These are phyloP conservation scores for Jaltomata sinuosa DNA, from an alignment of 257 asterid species.

Conservation along the genomic window DNA sequence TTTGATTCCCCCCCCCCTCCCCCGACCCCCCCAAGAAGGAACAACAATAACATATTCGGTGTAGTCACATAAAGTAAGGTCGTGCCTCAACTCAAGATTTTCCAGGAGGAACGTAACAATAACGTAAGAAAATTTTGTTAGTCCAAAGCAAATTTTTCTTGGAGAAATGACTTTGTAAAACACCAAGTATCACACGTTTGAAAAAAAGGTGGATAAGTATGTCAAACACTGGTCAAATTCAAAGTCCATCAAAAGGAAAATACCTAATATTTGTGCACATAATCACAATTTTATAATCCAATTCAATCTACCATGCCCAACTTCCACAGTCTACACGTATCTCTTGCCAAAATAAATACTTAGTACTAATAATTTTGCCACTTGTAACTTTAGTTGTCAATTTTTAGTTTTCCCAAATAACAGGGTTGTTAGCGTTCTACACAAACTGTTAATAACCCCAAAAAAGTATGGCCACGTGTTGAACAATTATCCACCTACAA, in stretches of 20 bases:
- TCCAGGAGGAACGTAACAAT: too few species aligned
- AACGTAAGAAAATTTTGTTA: too few species aligned
- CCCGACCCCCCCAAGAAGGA: too few species aligned
- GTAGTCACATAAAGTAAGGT: too few species aligned
- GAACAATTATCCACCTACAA: background rate
- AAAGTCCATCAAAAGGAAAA: background rate
- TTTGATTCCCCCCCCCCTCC: too few species aligned
- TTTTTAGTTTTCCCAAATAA: background rate
- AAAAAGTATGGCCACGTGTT: background rate
- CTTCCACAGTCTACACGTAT: background rate
- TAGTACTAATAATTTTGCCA: background rate
- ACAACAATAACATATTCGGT: too few species aligned
- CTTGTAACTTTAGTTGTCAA: background rate
- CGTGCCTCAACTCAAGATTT: too few species aligned
- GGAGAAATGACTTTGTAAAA: background rate
- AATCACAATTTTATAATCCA: background rate
- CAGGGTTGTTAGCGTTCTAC: background rate
- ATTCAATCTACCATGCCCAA: background rate
- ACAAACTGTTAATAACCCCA: background rate
- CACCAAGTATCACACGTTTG: background rate
- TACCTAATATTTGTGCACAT: background rate
- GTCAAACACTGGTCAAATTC: background rate
- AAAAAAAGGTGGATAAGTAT: background rate
- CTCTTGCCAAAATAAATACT: background rate
- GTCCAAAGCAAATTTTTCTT: too few species aligned